These are phyloP conservation scores for Aspergillus sp. DNA, from an alignment of 2,329 filamentous ascomycete species.

Conservation along the genomic window DNA sequence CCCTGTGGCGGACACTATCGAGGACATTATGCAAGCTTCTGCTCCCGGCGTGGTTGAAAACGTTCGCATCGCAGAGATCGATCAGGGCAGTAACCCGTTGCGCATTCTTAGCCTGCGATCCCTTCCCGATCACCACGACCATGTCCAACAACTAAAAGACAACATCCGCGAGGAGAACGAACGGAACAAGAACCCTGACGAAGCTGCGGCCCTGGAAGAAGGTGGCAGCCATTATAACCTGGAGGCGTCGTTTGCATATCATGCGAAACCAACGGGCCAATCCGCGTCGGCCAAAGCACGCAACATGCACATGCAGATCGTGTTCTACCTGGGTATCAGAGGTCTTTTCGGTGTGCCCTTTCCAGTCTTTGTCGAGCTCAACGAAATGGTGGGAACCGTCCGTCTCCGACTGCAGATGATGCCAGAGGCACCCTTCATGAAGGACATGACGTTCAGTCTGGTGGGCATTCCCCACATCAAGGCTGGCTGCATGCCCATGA, in stretches of 20 bases:
- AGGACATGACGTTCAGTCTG: constrained; percentile 86
- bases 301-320: constrained; percentile 95
- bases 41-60: constrained; percentile 90
- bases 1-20: constrained; percentile 85
- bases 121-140: constrained; percentile 74
- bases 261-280: constrained; percentile 71
- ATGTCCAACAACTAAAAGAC: constrained; percentile 78
- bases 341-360: constrained; percentile 86
- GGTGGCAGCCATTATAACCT: constrained; percentile 92
- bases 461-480: constrained; percentile 91
- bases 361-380: constrained; percentile 86
- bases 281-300: constrained; percentile 77
- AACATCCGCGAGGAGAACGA: constrained; percentile 76
- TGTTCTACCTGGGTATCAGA: constrained; percentile 90
- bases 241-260: constrained; percentile 86
- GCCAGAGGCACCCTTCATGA: constrained; percentile 87
- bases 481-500: constrained; percentile 87
- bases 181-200: constrained; percentile 79
- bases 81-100: constrained; percentile 87
- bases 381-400: constrained; percentile 84
- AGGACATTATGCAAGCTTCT: constrained; percentile 96
- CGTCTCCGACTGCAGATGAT: constrained; percentile 80
- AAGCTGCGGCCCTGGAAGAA: constrained; percentile 84
- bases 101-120: constrained; percentile 84
- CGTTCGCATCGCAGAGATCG: constrained; percentile 90